phyloP scores from a whole-genome alignment of 805 yeast species.

The Lipomyces spencermartinsiae region DNA sequence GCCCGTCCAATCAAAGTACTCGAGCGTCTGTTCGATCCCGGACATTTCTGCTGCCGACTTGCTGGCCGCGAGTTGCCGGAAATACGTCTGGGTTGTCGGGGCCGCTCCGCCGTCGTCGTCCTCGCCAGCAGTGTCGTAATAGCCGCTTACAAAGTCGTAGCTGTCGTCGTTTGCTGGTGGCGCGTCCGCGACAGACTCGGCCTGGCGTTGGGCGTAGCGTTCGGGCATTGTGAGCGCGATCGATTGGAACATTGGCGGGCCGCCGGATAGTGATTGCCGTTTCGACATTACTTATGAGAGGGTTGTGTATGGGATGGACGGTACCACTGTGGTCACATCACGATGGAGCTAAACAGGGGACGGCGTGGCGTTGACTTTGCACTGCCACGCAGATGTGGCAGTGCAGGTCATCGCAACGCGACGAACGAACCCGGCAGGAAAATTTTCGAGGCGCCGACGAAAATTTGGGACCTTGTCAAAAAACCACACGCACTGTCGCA shows the following conservation, averaged over 20 bases:
- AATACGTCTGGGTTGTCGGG: slow-evolving; percentile 17
- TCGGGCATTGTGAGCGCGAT: slow-evolving; percentile 30
- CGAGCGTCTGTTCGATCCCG: slow-evolving; percentile 68
- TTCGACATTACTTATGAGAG: not conserved
- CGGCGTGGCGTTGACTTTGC: no score
- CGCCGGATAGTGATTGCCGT: not conserved
- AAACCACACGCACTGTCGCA: no score
- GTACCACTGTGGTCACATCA: no score
- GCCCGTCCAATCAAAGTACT: slow-evolving; percentile 78
- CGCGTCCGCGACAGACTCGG: not conserved
- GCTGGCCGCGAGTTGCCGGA: slow-evolving; percentile 23
- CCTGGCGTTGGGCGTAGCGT: slow-evolving; percentile 21
- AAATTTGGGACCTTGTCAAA: no score
- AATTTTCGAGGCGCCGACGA: no score
- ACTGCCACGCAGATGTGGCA: no score
- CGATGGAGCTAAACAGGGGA: no score
- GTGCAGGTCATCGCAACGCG: no score
- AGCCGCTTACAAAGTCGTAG: slow-evolving; percentile 9
- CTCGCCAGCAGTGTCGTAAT: not conserved
- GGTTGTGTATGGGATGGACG: no score
- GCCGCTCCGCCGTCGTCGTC: not conserved
- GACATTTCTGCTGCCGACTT: slow-evolving; percentile 37
- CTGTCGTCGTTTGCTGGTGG: slow-evolving; percentile 3
- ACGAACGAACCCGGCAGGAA: no score
- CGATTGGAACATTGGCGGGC: slow-evolving; percentile 31